These are phyloP conservation scores for Euptelea pleiosperma DNA, from an alignment of 164 flowering plant genomes.

Conservation along the genomic window DNA sequence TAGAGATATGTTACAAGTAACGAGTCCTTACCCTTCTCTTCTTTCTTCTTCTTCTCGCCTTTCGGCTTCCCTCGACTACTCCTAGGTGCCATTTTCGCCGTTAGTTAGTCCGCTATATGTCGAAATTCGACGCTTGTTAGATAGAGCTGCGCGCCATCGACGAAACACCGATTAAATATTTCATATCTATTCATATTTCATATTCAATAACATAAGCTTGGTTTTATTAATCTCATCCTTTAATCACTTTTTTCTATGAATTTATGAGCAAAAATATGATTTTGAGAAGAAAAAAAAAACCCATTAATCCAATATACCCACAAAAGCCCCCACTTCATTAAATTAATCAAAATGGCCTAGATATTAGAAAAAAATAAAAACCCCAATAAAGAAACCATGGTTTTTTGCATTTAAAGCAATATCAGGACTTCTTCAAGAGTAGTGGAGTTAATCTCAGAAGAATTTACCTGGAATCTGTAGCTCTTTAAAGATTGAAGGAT, in stretches of 20 bases:
- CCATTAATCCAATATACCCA: conserved; percentile 8
- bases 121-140: conserved; percentile 9
- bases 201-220: not conserved
- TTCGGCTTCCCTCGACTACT: conserved; percentile 75
- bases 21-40: conserved; percentile 71
- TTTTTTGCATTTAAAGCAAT: too few relatives aligned
- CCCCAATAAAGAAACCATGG: too few relatives aligned
- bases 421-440: not conserved
- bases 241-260: not conserved
- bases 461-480: conserved; percentile 17
- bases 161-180: not conserved
- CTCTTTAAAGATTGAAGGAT: not conserved
- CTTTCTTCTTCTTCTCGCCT: conserved; percentile 98
- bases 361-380: not conserved
- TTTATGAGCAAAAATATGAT: not conserved
- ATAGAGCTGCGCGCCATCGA: not conserved
- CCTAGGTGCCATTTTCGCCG: conserved; percentile 74
- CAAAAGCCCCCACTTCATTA: not conserved
- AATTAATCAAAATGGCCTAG: not conserved
- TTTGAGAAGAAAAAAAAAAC: conserved; percentile 6
- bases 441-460: not conserved
- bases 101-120: conserved; percentile 3
- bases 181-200: not conserved
- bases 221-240: not conserved
- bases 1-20: not conserved